Base-by-base conservation (phyloP, 352 stramenopile species). In the Blastocystis sp. region DNA sequence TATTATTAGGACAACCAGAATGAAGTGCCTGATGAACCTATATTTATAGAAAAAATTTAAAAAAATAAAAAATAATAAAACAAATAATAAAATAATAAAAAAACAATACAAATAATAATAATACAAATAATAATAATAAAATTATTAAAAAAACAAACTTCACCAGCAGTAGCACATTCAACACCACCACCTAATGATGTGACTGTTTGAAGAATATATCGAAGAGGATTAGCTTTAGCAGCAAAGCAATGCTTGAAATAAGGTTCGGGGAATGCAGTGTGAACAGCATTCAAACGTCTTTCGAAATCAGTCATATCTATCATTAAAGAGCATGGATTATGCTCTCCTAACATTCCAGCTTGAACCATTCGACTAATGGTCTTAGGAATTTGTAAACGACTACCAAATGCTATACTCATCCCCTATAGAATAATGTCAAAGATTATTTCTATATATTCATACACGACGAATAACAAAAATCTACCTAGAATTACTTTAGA, bases 201-300 rank as follows among this genome's bases (percentile, higher is more conserved):
- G n/a, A 68, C 68, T n/a, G 65, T 43, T 25, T 70, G 36, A 13
- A 77, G 35, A 41, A 90, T 81, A 33, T 83, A 83, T 19, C 76
- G 65, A 21, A 90, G 55, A 11, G 81, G 81, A 39, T 80, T 86
- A 31, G 78, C 81, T 44, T 88, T 86, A 57, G 89, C 75, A 0
- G 80, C 78, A 43, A 47, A 58, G n/a, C 28, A 39, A 27, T 58
- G 48, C 2, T 19, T 9, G 34, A 58, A 58, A 30, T 36, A 58
- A 6, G 48, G 48, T 10, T 58, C 48, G 4, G 48, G 48, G 10
- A 58, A 58, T 13, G 48, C 48, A 6, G 21, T 27, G 18, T 46
- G 28, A n/a, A 58, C 34, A 35, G 44, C 48, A 25, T 58, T 58
- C 21, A 58, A 36, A 31, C 47, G 44, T 10, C 33, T 27, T 11